phyloP scores from a whole-genome alignment of 1,284 basidiomycete species.

The Mycena sp. region DNA sequence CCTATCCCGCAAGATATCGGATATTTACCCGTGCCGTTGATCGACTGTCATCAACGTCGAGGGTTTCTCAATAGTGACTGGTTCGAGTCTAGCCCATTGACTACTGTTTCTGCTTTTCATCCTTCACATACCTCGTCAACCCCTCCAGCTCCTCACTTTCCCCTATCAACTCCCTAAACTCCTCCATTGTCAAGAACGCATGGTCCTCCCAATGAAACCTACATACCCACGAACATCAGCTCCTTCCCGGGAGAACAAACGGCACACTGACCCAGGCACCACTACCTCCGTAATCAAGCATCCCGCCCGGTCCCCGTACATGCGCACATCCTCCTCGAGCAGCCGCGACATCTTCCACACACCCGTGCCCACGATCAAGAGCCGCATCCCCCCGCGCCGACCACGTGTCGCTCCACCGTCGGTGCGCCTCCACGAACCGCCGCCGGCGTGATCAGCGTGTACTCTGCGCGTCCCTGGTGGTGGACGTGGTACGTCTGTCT shows the following conservation, averaged over 20 bases:
- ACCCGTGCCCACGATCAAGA: constrained; percentile 18
- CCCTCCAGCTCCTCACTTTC: neutral
- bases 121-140: neutral
- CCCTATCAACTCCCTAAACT: neutral
- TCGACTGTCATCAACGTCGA: too few relatives aligned
- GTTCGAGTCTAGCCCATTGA: too few relatives aligned
- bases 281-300: constrained; percentile 26
- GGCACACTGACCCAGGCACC: constrained; percentile 11
- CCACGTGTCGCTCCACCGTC: constrained; percentile 1
- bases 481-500: constrained; percentile 57
- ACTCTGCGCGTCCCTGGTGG: constrained; percentile 57
- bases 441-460: constrained; percentile 53
- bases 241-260: too few relatives aligned
- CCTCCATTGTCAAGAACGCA: constrained; percentile 5
- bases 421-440: neutral
- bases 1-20: too few relatives aligned
- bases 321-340: constrained; percentile 6
- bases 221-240: too few relatives aligned
- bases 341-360: constrained; percentile 27
- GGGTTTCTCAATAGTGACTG: too few relatives aligned
- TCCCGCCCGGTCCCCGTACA: neutral
- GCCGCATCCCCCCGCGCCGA: constrained; percentile 10
- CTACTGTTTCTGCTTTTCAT: too few relatives aligned
- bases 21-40: too few relatives aligned
- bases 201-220: constrained; percentile 15